Percentiles rank a stretch among this genome's conserved stretches.
Conservation (phyloP, 768 basidiomycete species). For the Boletus rex-veris region DNA sequence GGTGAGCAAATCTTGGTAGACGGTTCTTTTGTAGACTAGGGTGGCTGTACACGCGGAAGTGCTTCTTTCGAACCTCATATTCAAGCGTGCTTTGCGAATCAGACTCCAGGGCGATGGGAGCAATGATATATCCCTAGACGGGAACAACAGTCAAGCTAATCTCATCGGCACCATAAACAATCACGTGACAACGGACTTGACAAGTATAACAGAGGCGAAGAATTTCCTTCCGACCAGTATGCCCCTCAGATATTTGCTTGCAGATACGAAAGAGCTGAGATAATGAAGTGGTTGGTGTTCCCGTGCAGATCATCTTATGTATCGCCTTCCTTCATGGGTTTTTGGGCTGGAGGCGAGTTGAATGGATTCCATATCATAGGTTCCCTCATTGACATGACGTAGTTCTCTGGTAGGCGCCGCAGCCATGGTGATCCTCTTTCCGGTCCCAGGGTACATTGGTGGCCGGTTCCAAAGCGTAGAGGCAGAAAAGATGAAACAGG, state of each 20-base stretch:
- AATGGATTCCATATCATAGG: slow-evolving; percentile 6
- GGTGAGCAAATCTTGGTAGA: not conserved
- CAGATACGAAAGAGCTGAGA: slow-evolving; percentile 33
- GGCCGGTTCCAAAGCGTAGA: slow-evolving; percentile 48
- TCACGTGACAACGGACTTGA: slow-evolving; percentile 50
- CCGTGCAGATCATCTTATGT: slow-evolving; percentile 1
- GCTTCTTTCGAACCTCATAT: slow-evolving; percentile 51
- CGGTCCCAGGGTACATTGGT: slow-evolving; percentile 54
- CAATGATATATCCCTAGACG: not conserved
- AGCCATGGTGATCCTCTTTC: slow-evolving; percentile 48
- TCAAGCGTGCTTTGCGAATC: slow-evolving; percentile 57
- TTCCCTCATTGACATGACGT: slow-evolving; percentile 38
- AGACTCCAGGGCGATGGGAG: slow-evolving; percentile 27
- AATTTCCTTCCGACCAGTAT: slow-evolving; percentile 9
- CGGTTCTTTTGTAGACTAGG: slow-evolving; percentile 31
- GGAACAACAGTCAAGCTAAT: slow-evolving; percentile 37
- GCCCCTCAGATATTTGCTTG: not conserved
- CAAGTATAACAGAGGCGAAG: slow-evolving; percentile 9
- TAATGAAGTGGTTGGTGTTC: slow-evolving; percentile 2
- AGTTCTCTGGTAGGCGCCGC: slow-evolving; percentile 57
- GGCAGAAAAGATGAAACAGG: slow-evolving; percentile 45
- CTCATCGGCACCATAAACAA: slow-evolving; percentile 78
- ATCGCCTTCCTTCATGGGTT: slow-evolving; percentile 4
- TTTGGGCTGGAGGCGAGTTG: slow-evolving; percentile 9
- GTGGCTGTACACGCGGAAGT: slow-evolving; percentile 47